These are phyloP conservation scores for Amoebophrya sp. DNA, from an alignment of 169 alveolate genomes.

Conservation along the genomic window DNA sequence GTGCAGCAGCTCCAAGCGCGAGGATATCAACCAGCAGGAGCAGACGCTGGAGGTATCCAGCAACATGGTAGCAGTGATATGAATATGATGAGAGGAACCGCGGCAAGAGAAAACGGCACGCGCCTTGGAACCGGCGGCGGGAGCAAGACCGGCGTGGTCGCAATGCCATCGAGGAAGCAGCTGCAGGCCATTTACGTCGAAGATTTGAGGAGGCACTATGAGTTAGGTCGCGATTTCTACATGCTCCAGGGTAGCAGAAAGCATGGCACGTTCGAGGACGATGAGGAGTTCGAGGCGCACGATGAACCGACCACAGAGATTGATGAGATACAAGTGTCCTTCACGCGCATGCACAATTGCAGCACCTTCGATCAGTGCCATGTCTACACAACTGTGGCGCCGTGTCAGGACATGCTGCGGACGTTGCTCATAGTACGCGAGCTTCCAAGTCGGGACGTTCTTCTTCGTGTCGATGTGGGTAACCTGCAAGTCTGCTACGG, in stretches of 20 bases:
- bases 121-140: too few relatives aligned
- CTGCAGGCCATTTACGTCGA: not conserved
- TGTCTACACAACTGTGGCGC: not conserved
- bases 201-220: not conserved
- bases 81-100: too few relatives aligned
- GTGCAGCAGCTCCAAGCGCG: too few relatives aligned
- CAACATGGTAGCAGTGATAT: too few relatives aligned
- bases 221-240: not conserved
- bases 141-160: too few relatives aligned
- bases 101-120: too few relatives aligned
- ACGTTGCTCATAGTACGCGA: not conserved
- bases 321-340: not conserved
- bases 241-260: not conserved
- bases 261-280: not conserved
- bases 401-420: not conserved
- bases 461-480: not conserved
- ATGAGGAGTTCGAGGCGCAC: not conserved
- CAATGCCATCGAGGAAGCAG: too few relatives aligned
- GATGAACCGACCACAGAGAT: conserved; percentile 8
- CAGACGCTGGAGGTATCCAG: too few relatives aligned
- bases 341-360: not conserved
- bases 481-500: not conserved
- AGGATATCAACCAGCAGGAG: too few relatives aligned
- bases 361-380: not conserved
- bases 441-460: not conserved